Evolutionary conservation across 495 filamentous ascomycete species (phyloP), one percentile per base, ranked within the genome.

Genomic region (Xylaria castorea): DNA sequence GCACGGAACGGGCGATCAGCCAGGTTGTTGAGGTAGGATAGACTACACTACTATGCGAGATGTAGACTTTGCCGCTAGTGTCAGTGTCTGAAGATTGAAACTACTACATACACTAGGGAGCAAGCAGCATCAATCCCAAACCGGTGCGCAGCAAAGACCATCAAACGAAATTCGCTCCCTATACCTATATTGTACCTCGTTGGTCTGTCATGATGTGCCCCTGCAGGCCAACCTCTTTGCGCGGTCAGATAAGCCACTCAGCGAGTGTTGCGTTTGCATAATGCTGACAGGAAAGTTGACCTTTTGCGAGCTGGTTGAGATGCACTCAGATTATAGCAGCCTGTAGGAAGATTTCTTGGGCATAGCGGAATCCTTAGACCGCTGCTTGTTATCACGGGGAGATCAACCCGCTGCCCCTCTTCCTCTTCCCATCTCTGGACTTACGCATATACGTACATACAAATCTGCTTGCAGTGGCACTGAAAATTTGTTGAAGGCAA

Each of bases 301-400:
- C 44, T 14, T 51, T 22, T n/a, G 46, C 6, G 38, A 65, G 20
- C 20, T 34, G 44, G n/a, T 38, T 20, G 61, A 34, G 48, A 68
- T 50, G 66, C 66, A 68, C 48, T 68, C 48, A 68, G 66, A 68
- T 68, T 68, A 68, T 68, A 68, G 66, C 25, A 40, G 18, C 20
- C 30, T 66, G 38, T 36, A 16, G 60, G 34, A 42, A 27, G 38
- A 65, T 65, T 66, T 51, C 22, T 48, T n/a, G 42, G 60, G 60
- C 60, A 63, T 42, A 42, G 30, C 60, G 60, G 60, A 27, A 63
- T 27, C 20, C 34, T 36, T 7, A 60, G 57, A 60, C 57, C 57
- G 57, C 57, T 38, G 30, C 57, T 36, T 60, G 16, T 34, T 55
- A 30, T 53, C 22, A 53, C 25, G 30, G 30, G 55, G 34, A 38